Base-by-base conservation (phyloP, 2,329 filamentous ascomycete genomes). In the Bipolaris bicolor region DNA sequence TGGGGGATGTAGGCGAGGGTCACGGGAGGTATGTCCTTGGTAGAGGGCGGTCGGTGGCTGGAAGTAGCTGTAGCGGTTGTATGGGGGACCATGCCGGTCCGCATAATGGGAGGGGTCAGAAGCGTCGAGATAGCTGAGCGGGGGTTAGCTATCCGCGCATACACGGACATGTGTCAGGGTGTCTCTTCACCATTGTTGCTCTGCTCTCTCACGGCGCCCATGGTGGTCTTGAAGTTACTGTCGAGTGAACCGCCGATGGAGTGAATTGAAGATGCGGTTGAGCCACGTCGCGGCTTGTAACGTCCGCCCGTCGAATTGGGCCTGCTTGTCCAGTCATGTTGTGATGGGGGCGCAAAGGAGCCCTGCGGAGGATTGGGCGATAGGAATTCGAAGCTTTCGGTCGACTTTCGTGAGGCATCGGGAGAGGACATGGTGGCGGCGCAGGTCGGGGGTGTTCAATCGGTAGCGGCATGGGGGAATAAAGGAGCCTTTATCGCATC, bases 11-110 rank as follows among this genome's bases (percentile, higher is more conserved):
- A 97, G 7, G 92, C 93, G 58, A 99, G 82, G 1, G 92, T 88
- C 0, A 99, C 95, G 0, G 94, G 94, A 1, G 94, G 94, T 36
- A 99, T 99, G 73, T 99, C 94, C 75, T 87, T 87, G 16, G 90
- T 84, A 1, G 92, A 96, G 0, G 94, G 94, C 13, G 91, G 88
- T 66, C 89, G 94, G 70, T 95, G 91, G 13, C 88, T 82, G 67
- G 86, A 90, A n/a, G 86, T 86, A 15, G 78, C 77, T 1, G 90
- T 86, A 2, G 89, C 87, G 1, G 88, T 83, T 0, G 89, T 89
- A 75, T 96, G 90, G 20, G 93, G 90, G 52, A 92, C 83, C 48
- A 97, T 84, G 55, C 94, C 93, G 2, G 93, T 96, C 63, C 94
- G 87, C 55, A 96, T 87, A 65, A 97, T 96, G 3, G 94, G 91